Conservation (phyloP, 805 yeast genomes). For the Ogataea haglerorum region DNA sequence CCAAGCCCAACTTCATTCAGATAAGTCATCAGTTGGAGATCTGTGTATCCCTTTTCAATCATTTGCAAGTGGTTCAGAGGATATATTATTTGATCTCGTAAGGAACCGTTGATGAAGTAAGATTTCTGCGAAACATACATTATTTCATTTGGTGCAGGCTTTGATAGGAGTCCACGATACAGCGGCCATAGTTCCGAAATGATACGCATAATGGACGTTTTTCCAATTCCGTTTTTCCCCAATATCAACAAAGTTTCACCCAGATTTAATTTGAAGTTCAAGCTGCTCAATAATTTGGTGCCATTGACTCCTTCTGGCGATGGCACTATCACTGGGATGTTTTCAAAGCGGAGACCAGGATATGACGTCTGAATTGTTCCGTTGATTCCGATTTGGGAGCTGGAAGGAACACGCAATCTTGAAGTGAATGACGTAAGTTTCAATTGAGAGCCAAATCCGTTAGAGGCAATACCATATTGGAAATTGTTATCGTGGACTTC, state of each 20-base stretch:
- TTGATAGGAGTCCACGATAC: constrained; percentile 76
- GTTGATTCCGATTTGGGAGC: constrained; percentile 43
- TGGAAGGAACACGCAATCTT: constrained; percentile 19
- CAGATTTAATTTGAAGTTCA: constrained; percentile 58
- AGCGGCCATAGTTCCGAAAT: constrained; percentile 92
- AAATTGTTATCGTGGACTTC: constrained; percentile 68
- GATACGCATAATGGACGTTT: constrained; percentile 78
- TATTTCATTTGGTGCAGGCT: constrained; percentile 66
- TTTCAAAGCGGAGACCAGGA: constrained; percentile 77
- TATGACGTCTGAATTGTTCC: constrained; percentile 81
- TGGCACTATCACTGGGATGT: constrained; percentile 80
- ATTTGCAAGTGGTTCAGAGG: constrained; percentile 78
- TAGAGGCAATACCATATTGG: constrained; percentile 39
- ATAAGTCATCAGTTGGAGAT: constrained; percentile 62
- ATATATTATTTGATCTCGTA: constrained; percentile 88
- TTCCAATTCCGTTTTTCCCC: constrained; percentile 89
- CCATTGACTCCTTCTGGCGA: constrained; percentile 56
- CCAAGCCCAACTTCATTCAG: constrained; percentile 76
- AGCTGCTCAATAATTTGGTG: constrained; percentile 54
- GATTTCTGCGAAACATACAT: constrained; percentile 83
- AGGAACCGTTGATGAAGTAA: constrained; percentile 74
- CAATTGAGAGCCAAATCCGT: constrained; percentile 32
- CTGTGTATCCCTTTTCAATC: constrained; percentile 67
- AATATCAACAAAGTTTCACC: constrained; percentile 73
- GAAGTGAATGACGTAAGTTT: constrained; percentile 33